Evolutionary conservation across 257 asterid species (phyloP).

Genomic region (Galeopsis tetrahit): DNA sequence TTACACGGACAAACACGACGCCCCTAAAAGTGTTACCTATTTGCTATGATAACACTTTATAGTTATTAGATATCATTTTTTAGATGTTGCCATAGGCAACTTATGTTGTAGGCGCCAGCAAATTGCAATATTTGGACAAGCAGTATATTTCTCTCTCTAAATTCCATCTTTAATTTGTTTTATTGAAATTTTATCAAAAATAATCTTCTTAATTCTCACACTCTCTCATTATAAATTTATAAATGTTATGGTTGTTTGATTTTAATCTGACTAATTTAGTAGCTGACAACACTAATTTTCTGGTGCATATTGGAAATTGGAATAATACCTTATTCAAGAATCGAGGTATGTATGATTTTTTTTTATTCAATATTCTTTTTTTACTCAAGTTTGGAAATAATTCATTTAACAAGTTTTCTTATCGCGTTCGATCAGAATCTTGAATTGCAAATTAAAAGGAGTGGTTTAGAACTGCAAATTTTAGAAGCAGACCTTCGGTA

Average conservation of each 20-base stretch:
- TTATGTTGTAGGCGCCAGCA: too few relatives aligned
- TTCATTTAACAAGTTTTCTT: background rate
- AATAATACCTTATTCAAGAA: slow-evolving; percentile 35
- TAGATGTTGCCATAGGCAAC: too few relatives aligned
- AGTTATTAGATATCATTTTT: too few relatives aligned
- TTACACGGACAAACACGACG: too few relatives aligned
- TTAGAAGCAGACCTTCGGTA: slow-evolving; percentile 60
- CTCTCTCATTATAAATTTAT: background rate
- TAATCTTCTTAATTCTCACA: too few relatives aligned
- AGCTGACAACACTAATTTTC: slow-evolving; percentile 23
- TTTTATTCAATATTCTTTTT: background rate
- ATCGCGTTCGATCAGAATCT: slow-evolving; percentile 45
- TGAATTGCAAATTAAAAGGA: slow-evolving; percentile 53
- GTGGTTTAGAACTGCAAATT: slow-evolving; percentile 47
- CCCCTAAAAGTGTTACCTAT: too few relatives aligned
- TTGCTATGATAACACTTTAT: too few relatives aligned
- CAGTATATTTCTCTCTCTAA: slow-evolving; percentile 46
- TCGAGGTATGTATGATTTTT: slow-evolving; percentile 38
- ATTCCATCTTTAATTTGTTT: background rate
- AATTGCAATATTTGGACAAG: slow-evolving; percentile 49
- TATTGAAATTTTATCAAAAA: too few relatives aligned
- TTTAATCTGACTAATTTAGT: background rate
- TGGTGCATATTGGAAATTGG: slow-evolving; percentile 30
- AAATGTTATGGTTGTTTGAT: background rate
- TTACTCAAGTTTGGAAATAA: background rate